Percentiles rank a stretch among this genome's conserved stretches.
These are phyloP conservation scores for Fusarium incarnatum DNA, from an alignment of 2,329 filamentous ascomycete genomes.

Conservation along the genomic window DNA sequence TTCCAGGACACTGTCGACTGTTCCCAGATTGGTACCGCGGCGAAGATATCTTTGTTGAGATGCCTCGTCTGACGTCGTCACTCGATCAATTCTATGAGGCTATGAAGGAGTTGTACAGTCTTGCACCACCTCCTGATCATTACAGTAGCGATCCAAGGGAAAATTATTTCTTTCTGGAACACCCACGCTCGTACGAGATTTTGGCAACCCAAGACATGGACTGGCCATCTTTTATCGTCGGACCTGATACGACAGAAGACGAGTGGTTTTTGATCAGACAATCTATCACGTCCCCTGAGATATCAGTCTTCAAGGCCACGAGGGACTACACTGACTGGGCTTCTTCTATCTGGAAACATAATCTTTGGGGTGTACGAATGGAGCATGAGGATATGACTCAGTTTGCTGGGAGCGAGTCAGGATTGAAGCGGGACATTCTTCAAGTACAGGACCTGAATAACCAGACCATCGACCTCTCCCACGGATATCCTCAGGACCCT, in stretches of 20 bases:
- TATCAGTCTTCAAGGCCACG: slow-evolving; percentile 13
- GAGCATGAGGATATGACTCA: background rate
- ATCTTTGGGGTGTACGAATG: slow-evolving; percentile 40
- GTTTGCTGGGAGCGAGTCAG: background rate
- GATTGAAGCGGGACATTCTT: background rate
- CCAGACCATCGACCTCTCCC: background rate
- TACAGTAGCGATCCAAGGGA: background rate
- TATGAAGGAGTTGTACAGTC: background rate
- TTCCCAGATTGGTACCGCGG: slow-evolving; percentile 12
- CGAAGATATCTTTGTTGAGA: background rate
- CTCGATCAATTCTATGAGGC: background rate
- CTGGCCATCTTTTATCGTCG: slow-evolving; percentile 33
- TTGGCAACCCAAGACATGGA: slow-evolving; percentile 4
- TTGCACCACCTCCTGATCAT: background rate
- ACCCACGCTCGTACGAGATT: background rate
- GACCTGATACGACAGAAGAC: slow-evolving; percentile 18
- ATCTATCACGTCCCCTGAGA: slow-evolving; percentile 27
- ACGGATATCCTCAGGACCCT: background rate
- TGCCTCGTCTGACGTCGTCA: slow-evolving; percentile 16
- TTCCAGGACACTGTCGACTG: slow-evolving; percentile 11
- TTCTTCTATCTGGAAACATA: slow-evolving; percentile 21
- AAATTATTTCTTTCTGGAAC: slow-evolving; percentile 31
- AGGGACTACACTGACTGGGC: slow-evolving; percentile 32
- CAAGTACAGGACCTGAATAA: background rate
- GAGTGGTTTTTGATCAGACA: slow-evolving; percentile 45